Evolutionary conservation across 2,329 filamentous ascomycete genomes (phyloP), one percentile per base, ranked within the genome.

Genomic region (Botrytis medusae): DNA sequence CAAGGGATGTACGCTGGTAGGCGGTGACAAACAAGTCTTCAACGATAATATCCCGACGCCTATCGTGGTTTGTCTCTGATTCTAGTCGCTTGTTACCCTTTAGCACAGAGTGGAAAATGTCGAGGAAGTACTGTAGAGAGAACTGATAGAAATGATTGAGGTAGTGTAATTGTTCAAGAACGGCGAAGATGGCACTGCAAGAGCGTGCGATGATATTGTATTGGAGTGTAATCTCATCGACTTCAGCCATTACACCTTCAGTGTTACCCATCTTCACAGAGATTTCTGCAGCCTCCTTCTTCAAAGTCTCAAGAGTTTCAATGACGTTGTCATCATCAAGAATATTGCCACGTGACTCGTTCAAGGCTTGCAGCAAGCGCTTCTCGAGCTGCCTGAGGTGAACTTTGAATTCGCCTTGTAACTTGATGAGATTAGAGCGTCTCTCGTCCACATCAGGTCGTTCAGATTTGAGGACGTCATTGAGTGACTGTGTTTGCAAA

Each of bases 91-190:
- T 91, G 82, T 97, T 97, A 74, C 90, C 88, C 78, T 92, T 92
- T 57, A 99, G 87, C 12, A 99, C 96, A 9, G 92, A 90, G 81
- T 97, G 93, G 88, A 99, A 99, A 78, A 99, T 99, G 81, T 98
- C 93, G 72, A 97, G 89, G 84, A 99, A 99, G 84, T 97, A 99
- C 83, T 98, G 95, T 74, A 99, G 87, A 54, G 96, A 99, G 87
- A 99, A 99, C 82, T 98, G 97, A 83, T 99, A 99, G 84, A 98
- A 98, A 86, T 98, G 96, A 82, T 99, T 98, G 82, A 99, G 91
- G 81, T 98, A 97, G 83, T 98, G 95, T 73, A 99, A 89, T 82
- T 99, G 95, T 84, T 99, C 97, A 75, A 99, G 86, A 22, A 99
- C 93, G 46, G 97, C 94, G 82, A 98, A 99, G 60, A 99, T 95